These are phyloP conservation scores for Phytophthora hibernalis DNA, from an alignment of 352 stramenopile species.

Conservation along the genomic window DNA sequence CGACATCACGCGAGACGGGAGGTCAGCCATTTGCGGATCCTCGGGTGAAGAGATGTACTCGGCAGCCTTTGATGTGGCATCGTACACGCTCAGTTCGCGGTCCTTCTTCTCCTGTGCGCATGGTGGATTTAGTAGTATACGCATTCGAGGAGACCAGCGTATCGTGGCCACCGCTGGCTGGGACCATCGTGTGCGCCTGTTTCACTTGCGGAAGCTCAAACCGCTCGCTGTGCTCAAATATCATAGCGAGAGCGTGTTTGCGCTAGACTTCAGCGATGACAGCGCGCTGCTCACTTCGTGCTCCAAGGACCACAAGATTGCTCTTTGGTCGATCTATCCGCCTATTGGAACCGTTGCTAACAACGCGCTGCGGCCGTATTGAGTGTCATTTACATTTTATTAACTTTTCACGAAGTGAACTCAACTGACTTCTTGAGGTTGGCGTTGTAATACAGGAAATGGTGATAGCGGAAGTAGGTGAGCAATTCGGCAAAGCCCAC, in stretches of 20 bases:
- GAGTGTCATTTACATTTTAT: constrained; percentile 20
- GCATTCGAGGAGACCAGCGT: constrained; percentile 72
- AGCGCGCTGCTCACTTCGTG: constrained; percentile 65
- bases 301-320: constrained; percentile 84
- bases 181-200: constrained; percentile 79
- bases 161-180: constrained; percentile 84
- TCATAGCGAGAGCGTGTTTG: constrained; percentile 80
- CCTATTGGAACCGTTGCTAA: constrained; percentile 36
- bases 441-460: constrained; percentile 91
- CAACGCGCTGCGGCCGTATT: constrained; percentile 45
- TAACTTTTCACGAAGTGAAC: constrained; percentile 61
- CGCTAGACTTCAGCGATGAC: constrained; percentile 73
- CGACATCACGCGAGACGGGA: constrained; percentile 63
- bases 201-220: constrained; percentile 78
- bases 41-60: constrained; percentile 61
- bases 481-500: constrained; percentile 82
- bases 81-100: constrained; percentile 42
- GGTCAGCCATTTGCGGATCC: constrained; percentile 66
- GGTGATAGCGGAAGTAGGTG: constrained; percentile 88
- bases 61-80: constrained; percentile 51
- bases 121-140: constrained; percentile 71
- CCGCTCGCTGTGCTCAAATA: constrained; percentile 83
- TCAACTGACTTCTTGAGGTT: constrained; percentile 90
- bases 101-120: constrained; percentile 68
- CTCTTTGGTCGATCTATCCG: constrained; percentile 81